Percentiles rank a stretch among this genome's conserved stretches.
phyloP scores from a whole-genome alignment of 2,329 filamentous ascomycete genomes.

The Hymenoscyphus albidus region DNA sequence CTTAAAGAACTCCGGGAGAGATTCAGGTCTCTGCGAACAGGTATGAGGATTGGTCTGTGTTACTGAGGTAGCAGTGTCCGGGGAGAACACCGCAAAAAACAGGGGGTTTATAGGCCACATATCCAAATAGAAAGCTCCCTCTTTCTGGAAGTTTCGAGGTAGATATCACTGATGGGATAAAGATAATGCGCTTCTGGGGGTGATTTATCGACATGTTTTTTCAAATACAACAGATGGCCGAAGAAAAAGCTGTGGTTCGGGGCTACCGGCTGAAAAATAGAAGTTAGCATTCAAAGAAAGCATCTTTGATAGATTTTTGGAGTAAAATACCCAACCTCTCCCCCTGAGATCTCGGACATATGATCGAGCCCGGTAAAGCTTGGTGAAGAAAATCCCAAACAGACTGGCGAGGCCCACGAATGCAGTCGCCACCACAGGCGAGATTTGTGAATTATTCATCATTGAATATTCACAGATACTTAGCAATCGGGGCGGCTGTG shows the following conservation, averaged over 20 bases:
- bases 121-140: slow-evolving; percentile 19
- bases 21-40: slow-evolving; percentile 1
- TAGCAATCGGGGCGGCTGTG: too few relatives aligned
- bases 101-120: slow-evolving; percentile 14
- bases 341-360: too few relatives aligned
- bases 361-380: too few relatives aligned
- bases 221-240: slow-evolving; percentile 19
- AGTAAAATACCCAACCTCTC: too few relatives aligned
- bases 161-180: slow-evolving; percentile 18
- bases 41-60: slow-evolving; percentile 10
- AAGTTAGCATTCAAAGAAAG: too few relatives aligned
- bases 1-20: slow-evolving; percentile 7
- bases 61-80: slow-evolving; percentile 10
- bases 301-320: too few relatives aligned
- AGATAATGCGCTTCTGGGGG: slow-evolving; percentile 20
- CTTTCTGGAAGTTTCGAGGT: slow-evolving; percentile 16
- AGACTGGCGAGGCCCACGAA: too few relatives aligned
- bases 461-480: too few relatives aligned
- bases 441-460: too few relatives aligned
- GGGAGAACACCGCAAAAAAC: slow-evolving; percentile 13
- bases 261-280: slow-evolving; percentile 10
- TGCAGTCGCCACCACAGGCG: too few relatives aligned
- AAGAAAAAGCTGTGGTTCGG: slow-evolving; percentile 17
- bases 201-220: slow-evolving; percentile 7
- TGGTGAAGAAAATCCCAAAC: too few relatives aligned